Evolutionary conservation across 768 basidiomycete species (phyloP).

Genomic region (Pulveroboletus sp.): DNA sequence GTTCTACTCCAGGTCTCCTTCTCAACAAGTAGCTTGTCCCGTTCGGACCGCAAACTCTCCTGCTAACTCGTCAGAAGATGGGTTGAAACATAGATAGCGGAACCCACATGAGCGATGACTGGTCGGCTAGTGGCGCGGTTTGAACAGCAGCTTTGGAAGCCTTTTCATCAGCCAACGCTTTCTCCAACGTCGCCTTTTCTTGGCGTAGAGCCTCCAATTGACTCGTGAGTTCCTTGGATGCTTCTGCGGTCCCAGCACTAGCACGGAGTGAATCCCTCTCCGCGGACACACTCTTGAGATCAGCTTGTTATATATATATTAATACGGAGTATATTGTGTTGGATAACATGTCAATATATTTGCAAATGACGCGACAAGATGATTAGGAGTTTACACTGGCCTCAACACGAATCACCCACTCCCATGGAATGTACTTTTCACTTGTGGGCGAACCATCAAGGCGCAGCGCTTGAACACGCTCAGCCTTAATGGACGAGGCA

Average conservation of each 20-base stretch:
- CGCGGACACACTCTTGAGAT: slow-evolving; percentile 26
- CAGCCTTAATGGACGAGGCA: no score
- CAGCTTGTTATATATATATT: no score
- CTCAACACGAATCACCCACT: no score
- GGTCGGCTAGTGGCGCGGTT: slow-evolving; percentile 17
- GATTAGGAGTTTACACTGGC: no score
- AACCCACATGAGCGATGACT: slow-evolving; percentile 34
- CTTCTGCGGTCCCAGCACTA: slow-evolving; percentile 10
- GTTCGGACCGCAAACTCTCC: slow-evolving; percentile 55
- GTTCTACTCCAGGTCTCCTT: slow-evolving; percentile 42
- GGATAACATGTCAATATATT: no score
- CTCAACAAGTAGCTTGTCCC: slow-evolving; percentile 60
- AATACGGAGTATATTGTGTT: no score
- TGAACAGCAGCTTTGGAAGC: slow-evolving; percentile 21
- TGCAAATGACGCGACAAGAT: no score
- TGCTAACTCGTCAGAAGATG: slow-evolving; percentile 23
- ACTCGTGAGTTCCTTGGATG: slow-evolving; percentile 29
- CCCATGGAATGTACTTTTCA: no score
- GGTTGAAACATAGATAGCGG: background rate
- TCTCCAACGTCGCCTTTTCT: slow-evolving; percentile 40
- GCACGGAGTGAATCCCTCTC: slow-evolving; percentile 30
- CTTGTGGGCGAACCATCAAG: no score
- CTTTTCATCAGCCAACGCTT: slow-evolving; percentile 37
- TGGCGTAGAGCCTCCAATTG: slow-evolving; percentile 36
- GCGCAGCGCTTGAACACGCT: no score